These are phyloP conservation scores for Russula griseocarnosa DNA, from an alignment of 768 basidiomycete species.

Conservation along the genomic window DNA sequence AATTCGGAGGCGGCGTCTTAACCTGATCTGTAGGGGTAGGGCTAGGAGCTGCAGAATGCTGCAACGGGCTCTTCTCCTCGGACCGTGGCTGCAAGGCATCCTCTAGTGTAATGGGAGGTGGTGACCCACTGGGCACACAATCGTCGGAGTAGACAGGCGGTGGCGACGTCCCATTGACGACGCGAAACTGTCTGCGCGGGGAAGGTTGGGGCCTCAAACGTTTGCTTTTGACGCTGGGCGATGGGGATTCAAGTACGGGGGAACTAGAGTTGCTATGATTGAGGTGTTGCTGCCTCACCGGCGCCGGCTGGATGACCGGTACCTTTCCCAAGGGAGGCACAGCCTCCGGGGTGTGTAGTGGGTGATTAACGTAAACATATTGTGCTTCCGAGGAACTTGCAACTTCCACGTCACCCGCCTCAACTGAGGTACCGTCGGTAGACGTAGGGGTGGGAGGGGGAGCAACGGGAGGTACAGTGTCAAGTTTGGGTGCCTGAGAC, in stretches of 20 bases:
- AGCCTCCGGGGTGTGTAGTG: not conserved
- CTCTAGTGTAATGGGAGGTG: slow-evolving; percentile 10
- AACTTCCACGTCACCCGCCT: not conserved
- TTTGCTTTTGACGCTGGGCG: not conserved
- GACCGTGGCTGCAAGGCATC: slow-evolving; percentile 2
- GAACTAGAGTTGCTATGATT: not conserved
- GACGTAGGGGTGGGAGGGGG: slow-evolving; percentile 18
- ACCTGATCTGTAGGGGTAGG: not conserved
- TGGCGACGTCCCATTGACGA: slow-evolving; percentile 25
- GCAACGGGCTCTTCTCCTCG: slow-evolving; percentile 5
- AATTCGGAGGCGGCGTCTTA: not conserved
- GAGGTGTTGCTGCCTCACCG: not conserved
- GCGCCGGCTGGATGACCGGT: slow-evolving; percentile 2
- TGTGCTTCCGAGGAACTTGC: slow-evolving; percentile 18
- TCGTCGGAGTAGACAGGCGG: slow-evolving; percentile 18
- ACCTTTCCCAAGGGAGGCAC: not conserved
- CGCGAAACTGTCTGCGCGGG: slow-evolving; percentile 17
- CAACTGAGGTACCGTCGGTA: not conserved
- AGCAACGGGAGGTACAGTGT: not conserved
- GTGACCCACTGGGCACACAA: slow-evolving; percentile 1
- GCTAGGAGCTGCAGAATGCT: not conserved
- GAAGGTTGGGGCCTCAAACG: slow-evolving; percentile 8
- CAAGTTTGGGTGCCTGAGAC: not conserved
- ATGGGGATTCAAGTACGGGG: not conserved
- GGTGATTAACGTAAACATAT: slow-evolving; percentile 18